Base-by-base conservation (phyloP, 345 rosid species). In the Excoecaria agallocha region DNA sequence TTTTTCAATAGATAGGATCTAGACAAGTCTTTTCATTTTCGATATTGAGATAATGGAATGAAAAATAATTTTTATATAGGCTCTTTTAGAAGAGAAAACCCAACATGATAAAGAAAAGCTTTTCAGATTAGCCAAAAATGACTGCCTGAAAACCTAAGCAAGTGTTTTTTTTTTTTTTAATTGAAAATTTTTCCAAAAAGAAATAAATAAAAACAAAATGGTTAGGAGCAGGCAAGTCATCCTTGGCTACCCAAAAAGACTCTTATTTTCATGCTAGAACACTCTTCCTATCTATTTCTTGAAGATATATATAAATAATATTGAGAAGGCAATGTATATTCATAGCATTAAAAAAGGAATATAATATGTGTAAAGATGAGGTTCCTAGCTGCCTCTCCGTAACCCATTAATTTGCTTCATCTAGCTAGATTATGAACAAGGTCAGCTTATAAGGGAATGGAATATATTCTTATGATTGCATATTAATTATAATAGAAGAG, bases 211-310 rank as follows among this genome's bases (percentile, higher is more conserved):
- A 66, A 55, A 30, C 56, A 20, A 10, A 38, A n/a, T 22, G 39
- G 2, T n/a, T 25, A 12, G 59, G 56, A 59, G 69, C 68, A 72
- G 76, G 76, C 75, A 76, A 76, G 48, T 70, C 75, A 64, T 63
- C 79, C 70, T 76, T 63, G 74, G 75, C 74, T 76, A 69, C 5
- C 64, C 38, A 66, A 77, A 67, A 66, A 71, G 68, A 51, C 72
- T 17, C 68, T 72, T 77, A 6, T 43, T 1, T 43, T 3, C 8
- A 43, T 43, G 76, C 50, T 48, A 77, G 60, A 15, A 20, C 61
- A 71, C 76, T 66, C 71, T 56, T 66, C 80, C 58, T 68, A 43
- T 43, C 10, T 8, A 43, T 43, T 43, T 30, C 30, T 30, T 30
- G 30, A 30, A 30, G 30, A 30, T 30, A 30, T 30, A 30, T 30